Evolutionary conservation across 352 stramenopile genomes (phyloP).

Genomic region (Paralagenidium karlingii): DNA sequence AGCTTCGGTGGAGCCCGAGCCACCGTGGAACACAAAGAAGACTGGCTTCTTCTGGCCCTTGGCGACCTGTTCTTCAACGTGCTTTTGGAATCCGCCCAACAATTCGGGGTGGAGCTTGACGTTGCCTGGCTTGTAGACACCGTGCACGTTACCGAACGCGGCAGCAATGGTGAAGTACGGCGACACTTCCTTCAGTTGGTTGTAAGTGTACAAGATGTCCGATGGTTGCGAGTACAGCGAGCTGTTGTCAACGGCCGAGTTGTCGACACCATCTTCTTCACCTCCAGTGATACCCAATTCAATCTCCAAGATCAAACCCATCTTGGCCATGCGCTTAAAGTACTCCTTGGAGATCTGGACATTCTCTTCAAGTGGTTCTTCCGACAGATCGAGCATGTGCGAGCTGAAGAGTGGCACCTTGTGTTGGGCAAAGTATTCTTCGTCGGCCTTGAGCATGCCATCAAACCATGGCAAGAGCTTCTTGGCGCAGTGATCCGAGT

Average conservation of each 20-base stretch:
- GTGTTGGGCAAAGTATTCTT: constrained; percentile 93
- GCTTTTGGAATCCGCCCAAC: constrained; percentile 93
- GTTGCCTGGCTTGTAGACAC: constrained; percentile 98
- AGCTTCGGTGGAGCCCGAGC: constrained; percentile 91
- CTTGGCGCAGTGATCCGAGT: constrained; percentile 99
- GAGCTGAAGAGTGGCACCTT: constrained; percentile 94
- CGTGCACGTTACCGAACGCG: constrained; percentile 95
- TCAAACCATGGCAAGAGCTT: constrained; percentile 97
- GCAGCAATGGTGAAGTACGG: constrained; percentile 94
- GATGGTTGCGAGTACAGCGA: constrained; percentile 90
- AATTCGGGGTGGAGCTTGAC: constrained; percentile 97
- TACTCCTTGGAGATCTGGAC: constrained; percentile 96
- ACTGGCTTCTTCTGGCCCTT: constrained; percentile 89
- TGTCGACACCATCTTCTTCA: constrained; percentile 98
- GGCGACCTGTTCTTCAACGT: constrained; percentile 53
- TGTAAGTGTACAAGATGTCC: constrained; percentile 93
- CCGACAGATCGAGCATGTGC: constrained; percentile 98
- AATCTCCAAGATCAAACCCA: constrained; percentile 96
- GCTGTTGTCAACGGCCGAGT: constrained; percentile 89
- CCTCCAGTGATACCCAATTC: constrained; percentile 97
- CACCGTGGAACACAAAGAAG: constrained; percentile 99
- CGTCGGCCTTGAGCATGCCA: constrained; percentile 90
- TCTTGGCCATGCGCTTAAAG: constrained; percentile 94
- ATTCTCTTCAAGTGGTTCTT: constrained; percentile 97
- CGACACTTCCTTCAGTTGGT: constrained; percentile 87